These are phyloP conservation scores for Termitomyces heimii DNA, from an alignment of 768 basidiomycete genomes.

Conservation along the genomic window DNA sequence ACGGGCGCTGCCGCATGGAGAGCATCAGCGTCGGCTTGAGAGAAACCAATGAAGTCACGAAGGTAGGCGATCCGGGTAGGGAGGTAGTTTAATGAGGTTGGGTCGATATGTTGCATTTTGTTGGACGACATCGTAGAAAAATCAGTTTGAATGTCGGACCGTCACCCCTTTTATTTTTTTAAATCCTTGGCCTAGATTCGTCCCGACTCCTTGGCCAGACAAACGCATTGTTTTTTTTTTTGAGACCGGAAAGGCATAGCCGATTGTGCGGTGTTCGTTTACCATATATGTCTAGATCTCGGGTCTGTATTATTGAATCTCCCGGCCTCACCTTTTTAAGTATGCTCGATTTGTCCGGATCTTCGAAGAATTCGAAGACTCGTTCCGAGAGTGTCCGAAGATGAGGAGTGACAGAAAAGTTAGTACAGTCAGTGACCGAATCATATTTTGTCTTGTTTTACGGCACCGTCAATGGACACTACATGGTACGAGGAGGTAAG, in stretches of 20 bases:
- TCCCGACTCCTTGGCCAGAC: background rate
- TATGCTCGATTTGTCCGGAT: too few species aligned
- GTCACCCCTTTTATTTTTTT: background rate
- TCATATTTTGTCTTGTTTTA: too few species aligned
- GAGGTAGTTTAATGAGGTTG: conserved; percentile 24
- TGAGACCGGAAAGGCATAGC: background rate
- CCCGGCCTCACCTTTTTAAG: too few species aligned
- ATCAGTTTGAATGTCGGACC: background rate
- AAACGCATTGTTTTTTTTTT: background rate
- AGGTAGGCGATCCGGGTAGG: conserved; percentile 36
- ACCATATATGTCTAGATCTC: background rate
- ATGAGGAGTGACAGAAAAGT: too few species aligned
- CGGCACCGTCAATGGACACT: too few species aligned
- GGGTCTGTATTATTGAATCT: background rate
- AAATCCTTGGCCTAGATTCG: background rate
- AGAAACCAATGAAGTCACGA: conserved; percentile 39
- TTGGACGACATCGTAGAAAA: background rate
- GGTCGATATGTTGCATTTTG: conserved; percentile 21
- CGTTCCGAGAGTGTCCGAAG: background rate
- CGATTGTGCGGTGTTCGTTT: background rate
- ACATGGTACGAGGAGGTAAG: too few species aligned
- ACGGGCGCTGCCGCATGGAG: conserved; percentile 33
- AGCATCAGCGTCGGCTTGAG: conserved; percentile 32
- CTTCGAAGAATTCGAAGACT: background rate
- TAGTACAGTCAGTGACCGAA: too few species aligned